phyloP scores from a whole-genome alignment of 2,329 filamentous ascomycete species.

The Trichoderma afroharzianum region DNA sequence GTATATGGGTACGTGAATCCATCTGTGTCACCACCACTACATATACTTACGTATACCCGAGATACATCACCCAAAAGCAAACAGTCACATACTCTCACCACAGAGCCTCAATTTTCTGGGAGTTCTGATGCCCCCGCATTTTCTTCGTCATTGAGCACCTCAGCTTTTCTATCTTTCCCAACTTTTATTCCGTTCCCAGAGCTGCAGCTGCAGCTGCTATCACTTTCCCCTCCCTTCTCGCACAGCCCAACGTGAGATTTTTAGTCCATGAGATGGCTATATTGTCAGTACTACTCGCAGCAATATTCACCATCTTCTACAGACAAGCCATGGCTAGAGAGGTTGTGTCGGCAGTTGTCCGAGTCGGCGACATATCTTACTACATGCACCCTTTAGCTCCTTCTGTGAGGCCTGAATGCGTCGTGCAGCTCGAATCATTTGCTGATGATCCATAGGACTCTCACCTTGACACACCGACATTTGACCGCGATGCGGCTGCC shows the following conservation, averaged over 20 bases:
- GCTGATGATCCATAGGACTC: not conserved
- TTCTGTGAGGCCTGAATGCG: not conserved
- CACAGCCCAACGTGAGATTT: not conserved
- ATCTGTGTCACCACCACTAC: too few species aligned
- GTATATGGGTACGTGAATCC: too few species aligned
- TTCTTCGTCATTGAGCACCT: too few species aligned
- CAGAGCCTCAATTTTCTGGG: too few species aligned
- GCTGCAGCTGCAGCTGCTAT: not conserved
- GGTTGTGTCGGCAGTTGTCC: not conserved
- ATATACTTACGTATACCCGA: too few species aligned
- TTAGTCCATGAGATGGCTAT: not conserved
- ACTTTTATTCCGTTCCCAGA: rapidly evolving
- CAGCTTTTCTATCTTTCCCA: not conserved
- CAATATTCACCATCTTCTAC: not conserved
- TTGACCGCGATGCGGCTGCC: not conserved
- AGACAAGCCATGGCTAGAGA: not conserved
- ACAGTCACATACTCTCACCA: too few species aligned
- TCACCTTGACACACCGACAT: not conserved
- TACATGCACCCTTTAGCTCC: not conserved
- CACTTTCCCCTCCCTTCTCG: not conserved
- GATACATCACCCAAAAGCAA: too few species aligned
- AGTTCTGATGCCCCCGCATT: too few species aligned
- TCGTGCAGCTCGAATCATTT: not conserved
- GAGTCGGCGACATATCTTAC: not conserved
- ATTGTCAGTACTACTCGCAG: not conserved